phyloP scores from a whole-genome alignment of 495 filamentous ascomycete species.

The Podospora comata region DNA sequence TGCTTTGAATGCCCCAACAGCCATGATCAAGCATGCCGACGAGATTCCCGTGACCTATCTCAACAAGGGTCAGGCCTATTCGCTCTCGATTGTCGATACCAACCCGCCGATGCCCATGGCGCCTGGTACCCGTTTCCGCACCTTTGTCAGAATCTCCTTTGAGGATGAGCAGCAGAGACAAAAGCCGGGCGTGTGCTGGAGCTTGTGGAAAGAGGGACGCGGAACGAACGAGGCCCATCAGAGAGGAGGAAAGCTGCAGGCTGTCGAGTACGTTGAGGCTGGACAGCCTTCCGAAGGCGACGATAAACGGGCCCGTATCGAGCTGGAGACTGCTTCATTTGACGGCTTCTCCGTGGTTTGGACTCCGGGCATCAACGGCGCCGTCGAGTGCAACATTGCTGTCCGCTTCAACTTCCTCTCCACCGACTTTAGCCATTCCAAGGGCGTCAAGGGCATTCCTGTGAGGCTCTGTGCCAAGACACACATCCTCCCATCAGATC shows the following conservation, averaged over 20 bases:
- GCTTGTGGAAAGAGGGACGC: slow-evolving; percentile 91
- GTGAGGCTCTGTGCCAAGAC: slow-evolving; percentile 92
- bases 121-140: slow-evolving; percentile 66
- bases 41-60: slow-evolving; percentile 95
- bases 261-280: slow-evolving; percentile 88
- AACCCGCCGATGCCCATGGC: slow-evolving; percentile 37
- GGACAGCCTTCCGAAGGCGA: slow-evolving; percentile 66
- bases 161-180: slow-evolving; percentile 87
- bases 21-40: slow-evolving; percentile 84
- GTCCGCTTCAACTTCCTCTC: slow-evolving; percentile 98
- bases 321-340: slow-evolving; percentile 78
- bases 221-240: slow-evolving; percentile 88
- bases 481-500: slow-evolving; percentile 52
- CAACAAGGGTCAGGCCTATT: slow-evolving; percentile 94
- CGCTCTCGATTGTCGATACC: slow-evolving; percentile 74
- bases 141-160: slow-evolving; percentile 86
- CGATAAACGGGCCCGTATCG: slow-evolving; percentile 66
- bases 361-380: slow-evolving; percentile 62
- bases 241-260: slow-evolving; percentile 79
- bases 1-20: slow-evolving; percentile 87
- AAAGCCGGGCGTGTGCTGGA: slow-evolving; percentile 83
- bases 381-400: slow-evolving; percentile 71
- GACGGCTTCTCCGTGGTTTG: slow-evolving; percentile 91
- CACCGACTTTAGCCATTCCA: slow-evolving; percentile 97
- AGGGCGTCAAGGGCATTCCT: slow-evolving; percentile 94